Conservation (phyloP, 2,329 filamentous ascomycete genomes). For the Alternaria arbusti region DNA sequence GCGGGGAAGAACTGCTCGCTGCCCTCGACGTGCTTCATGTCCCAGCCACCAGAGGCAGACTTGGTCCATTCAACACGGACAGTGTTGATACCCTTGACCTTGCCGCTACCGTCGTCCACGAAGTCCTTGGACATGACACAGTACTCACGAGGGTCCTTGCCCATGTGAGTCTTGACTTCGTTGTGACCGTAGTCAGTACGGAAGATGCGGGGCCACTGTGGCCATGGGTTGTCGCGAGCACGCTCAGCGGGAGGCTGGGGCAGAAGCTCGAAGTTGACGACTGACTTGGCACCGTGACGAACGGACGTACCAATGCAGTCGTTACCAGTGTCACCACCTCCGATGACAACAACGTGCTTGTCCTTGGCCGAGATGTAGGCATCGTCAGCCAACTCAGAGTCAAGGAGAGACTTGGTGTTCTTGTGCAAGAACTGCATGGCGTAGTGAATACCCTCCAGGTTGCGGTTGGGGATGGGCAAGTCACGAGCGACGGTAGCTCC, state of each 20-base stretch:
- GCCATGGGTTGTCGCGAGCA: constrained; percentile 95
- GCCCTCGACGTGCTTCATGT: constrained; percentile 96
- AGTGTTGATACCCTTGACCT: constrained; percentile 95
- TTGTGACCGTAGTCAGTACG: constrained; percentile 97
- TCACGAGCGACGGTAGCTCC: constrained; percentile 93
- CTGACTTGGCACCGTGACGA: constrained; percentile 92
- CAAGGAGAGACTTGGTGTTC: constrained; percentile 96
- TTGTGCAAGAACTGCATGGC: constrained; percentile 97
- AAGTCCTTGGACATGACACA: constrained; percentile 99
- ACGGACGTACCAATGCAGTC: constrained; percentile 97
- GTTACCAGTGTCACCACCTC: constrained; percentile 96
- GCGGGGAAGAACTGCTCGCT: constrained; percentile 96
- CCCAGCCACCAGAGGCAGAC: constrained; percentile 87
- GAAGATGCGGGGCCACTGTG: constrained; percentile 97
- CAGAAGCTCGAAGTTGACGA: constrained; percentile 94
- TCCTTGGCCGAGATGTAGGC: constrained; percentile 93
- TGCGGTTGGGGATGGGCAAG: constrained; percentile 86
- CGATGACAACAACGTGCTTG: constrained; percentile 96
- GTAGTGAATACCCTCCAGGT: constrained; percentile 88
- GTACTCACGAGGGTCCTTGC: constrained; percentile 94
- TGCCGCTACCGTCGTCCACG: constrained; percentile 83
- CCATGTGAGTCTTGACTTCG: constrained; percentile 94
- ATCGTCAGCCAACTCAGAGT: constrained; percentile 83
- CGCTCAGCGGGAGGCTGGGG: constrained; percentile 91
- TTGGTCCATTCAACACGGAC: constrained; percentile 96